These are phyloP conservation scores for Leccinum boreale DNA, from an alignment of 768 basidiomycete species.

Conservation along the genomic window DNA sequence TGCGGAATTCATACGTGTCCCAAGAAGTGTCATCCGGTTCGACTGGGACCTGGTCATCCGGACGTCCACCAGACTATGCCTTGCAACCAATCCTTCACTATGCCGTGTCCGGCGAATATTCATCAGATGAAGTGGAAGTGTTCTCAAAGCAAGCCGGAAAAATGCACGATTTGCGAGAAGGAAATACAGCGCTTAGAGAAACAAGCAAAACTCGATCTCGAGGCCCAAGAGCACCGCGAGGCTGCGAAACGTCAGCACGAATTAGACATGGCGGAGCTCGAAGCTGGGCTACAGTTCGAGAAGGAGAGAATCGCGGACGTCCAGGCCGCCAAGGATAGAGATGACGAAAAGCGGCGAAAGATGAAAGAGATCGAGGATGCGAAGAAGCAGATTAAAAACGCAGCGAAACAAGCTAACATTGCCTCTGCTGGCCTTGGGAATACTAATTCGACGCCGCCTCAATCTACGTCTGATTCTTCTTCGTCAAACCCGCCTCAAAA, in stretches of 20 bases:
- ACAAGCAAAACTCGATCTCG: constrained; percentile 39
- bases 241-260: constrained; percentile 43
- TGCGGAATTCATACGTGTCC: constrained; percentile 56
- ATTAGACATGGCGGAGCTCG: constrained; percentile 4
- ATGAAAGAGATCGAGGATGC: constrained; percentile 10
- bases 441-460: not conserved
- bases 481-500: constrained; percentile 1
- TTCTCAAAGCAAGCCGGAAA: constrained; percentile 31
- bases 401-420: not conserved
- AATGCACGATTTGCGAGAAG: constrained; percentile 48
- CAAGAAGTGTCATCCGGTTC: constrained; percentile 55
- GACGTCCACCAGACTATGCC: constrained; percentile 29
- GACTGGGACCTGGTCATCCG: constrained; percentile 46
- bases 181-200: constrained; percentile 38
- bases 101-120: constrained; percentile 39
- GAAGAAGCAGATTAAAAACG: constrained; percentile 3
- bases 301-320: constrained; percentile 6
- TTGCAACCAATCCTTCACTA: constrained; percentile 39
- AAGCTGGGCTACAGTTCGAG: constrained; percentile 11
- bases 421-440: not conserved
- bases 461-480: not conserved
- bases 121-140: constrained; percentile 49
- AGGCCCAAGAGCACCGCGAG: constrained; percentile 43
- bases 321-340: constrained; percentile 12
- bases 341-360: constrained; percentile 8